phyloP scores from a whole-genome alignment of 2,329 filamentous ascomycete genomes.

The Fusarium lyarnte region DNA sequence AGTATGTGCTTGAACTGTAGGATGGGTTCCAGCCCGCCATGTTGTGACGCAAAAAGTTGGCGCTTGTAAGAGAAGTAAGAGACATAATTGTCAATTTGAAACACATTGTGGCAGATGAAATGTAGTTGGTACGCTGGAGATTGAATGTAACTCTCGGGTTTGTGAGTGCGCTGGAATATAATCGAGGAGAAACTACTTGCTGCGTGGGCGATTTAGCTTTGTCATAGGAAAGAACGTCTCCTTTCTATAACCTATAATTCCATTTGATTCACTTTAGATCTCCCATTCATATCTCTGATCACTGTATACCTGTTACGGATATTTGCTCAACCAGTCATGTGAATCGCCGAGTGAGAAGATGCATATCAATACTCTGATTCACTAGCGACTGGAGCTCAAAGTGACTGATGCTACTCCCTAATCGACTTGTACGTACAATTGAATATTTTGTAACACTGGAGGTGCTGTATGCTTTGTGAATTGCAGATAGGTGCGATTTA shows the following conservation, averaged over 20 bases:
- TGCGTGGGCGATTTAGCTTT: background rate
- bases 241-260: background rate
- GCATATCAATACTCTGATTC: background rate
- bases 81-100: background rate
- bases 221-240: background rate
- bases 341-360: background rate
- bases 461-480: background rate
- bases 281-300: background rate
- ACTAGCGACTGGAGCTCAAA: background rate
- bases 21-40: background rate
- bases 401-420: background rate
- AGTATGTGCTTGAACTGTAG: background rate
- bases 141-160: background rate
- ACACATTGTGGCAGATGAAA: background rate
- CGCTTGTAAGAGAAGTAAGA: background rate
- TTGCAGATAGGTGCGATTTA: background rate
- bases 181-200: background rate
- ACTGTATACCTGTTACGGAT: background rate
- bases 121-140: background rate
- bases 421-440: background rate
- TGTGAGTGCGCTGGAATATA: background rate
- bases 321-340: background rate
- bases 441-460: rapidly evolving
- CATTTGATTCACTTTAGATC: background rate
- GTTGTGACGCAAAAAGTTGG: background rate